Percentiles rank a stretch among this genome's conserved stretches.
Evolutionary conservation across 2,329 filamentous ascomycete genomes (phyloP).

Genomic region (Didymella lethalis): DNA sequence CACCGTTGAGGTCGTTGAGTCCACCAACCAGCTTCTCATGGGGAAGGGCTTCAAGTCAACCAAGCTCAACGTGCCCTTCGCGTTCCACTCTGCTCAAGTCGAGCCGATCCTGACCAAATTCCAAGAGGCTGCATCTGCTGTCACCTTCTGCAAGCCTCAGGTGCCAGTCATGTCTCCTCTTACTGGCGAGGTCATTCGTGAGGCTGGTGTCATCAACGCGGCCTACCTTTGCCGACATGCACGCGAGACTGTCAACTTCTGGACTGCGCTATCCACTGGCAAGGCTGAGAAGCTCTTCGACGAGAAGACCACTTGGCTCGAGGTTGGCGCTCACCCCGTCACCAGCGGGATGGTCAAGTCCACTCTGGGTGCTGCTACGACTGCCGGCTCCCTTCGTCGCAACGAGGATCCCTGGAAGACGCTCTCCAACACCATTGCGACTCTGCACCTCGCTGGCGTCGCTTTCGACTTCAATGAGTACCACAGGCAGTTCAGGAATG

Average conservation of each 20-base stretch:
- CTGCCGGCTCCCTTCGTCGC: slow-evolving; percentile 68
- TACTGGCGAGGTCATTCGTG: slow-evolving; percentile 66
- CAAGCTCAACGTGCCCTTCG: slow-evolving; percentile 70
- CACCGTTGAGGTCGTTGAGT: slow-evolving; percentile 66
- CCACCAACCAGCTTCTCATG: slow-evolving; percentile 59
- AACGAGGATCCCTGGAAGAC: slow-evolving; percentile 71
- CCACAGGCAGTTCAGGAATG: slow-evolving; percentile 67
- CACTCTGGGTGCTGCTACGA: slow-evolving; percentile 64
- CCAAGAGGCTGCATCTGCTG: slow-evolving; percentile 61
- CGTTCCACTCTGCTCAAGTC: slow-evolving; percentile 72
- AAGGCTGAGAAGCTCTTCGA: slow-evolving; percentile 67
- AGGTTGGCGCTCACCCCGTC: slow-evolving; percentile 77
- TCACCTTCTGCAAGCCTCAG: slow-evolving; percentile 65
- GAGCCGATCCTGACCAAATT: slow-evolving; percentile 69
- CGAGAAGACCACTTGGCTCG: slow-evolving; percentile 73
- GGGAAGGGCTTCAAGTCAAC: slow-evolving; percentile 66
- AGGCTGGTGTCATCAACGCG: slow-evolving; percentile 64
- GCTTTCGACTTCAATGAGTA: slow-evolving; percentile 75
- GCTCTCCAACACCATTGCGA: slow-evolving; percentile 64
- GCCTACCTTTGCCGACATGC: slow-evolving; percentile 71
- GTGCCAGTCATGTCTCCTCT: slow-evolving; percentile 74
- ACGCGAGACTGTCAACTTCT: slow-evolving; percentile 74
- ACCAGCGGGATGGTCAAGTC: slow-evolving; percentile 73
- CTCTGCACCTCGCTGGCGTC: slow-evolving; percentile 68
- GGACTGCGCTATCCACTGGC: slow-evolving; percentile 66